A percentile compares a stretch with the other conserved stretches of the same genome.
Evolutionary conservation across 768 basidiomycete species (phyloP).

Genomic region (Trametes cubensis): DNA sequence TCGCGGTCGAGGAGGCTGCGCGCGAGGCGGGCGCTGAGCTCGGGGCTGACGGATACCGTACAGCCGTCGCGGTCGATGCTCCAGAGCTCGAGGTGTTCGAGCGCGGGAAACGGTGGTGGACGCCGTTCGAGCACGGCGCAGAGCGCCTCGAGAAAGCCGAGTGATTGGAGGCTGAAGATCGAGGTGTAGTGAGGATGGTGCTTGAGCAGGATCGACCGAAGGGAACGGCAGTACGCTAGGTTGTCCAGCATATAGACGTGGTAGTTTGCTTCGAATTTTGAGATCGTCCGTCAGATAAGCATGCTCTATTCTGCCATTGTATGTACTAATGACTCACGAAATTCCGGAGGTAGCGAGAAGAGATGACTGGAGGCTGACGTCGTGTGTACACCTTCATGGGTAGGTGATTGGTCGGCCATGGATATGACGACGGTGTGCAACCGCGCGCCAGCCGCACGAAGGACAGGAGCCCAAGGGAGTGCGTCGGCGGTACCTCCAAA

Average conservation of each 20-base stretch:
- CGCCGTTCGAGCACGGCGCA: not conserved
- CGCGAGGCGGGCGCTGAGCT: not conserved
- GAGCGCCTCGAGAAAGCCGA: not conserved
- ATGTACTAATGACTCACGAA: no score
- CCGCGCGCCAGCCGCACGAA: no score
- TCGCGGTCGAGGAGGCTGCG: not conserved
- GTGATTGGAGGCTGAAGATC: not conserved
- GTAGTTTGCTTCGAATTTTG: not conserved
- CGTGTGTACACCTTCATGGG: no score
- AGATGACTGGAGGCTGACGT: no score
- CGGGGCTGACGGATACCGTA: not conserved
- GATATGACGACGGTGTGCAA: no score
- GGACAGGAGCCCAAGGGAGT: no score
- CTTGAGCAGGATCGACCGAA: not conserved
- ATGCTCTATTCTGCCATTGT: no score
- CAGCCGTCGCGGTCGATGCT: slow-evolving; percentile 3
- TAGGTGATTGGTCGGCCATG: no score
- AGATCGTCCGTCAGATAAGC: no score
- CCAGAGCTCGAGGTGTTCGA: slow-evolving; percentile 1
- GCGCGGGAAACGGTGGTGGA: not conserved
- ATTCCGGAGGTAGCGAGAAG: no score
- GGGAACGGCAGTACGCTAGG: not conserved
- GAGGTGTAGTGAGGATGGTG: not conserved
- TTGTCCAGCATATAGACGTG: not conserved
- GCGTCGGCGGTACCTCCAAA: no score